Conservation (phyloP, 352 stramenopile genomes). For the Phytophthora foliorum region DNA sequence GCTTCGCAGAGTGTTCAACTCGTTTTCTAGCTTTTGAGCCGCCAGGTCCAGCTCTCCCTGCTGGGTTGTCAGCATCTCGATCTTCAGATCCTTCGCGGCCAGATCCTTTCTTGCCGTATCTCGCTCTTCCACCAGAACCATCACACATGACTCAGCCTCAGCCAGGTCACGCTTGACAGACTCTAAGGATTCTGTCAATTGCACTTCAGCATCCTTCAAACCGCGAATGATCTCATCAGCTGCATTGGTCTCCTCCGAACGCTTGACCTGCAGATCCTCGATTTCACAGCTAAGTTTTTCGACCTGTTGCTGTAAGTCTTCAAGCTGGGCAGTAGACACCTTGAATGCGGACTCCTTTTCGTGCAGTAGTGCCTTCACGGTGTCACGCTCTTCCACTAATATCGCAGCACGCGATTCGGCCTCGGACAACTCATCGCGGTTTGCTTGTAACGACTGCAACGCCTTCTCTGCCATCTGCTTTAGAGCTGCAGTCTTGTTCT, state of each 20-base stretch:
- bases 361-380: conserved; percentile 16
- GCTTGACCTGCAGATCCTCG: conserved; percentile 11
- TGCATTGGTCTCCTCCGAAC: conserved; percentile 19
- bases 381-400: conserved; percentile 36
- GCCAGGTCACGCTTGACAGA: conserved; percentile 33
- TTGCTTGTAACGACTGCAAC: conserved; percentile 39
- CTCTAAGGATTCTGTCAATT: conserved; percentile 26
- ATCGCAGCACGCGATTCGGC: conserved; percentile 29
- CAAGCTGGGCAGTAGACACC: conserved; percentile 17
- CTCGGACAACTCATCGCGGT: conserved; percentile 33
- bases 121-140: conserved; percentile 43
- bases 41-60: conserved; percentile 40
- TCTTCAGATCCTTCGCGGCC: conserved; percentile 43
- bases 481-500: conserved; percentile 38
- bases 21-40: conserved; percentile 40
- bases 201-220: conserved; percentile 25
- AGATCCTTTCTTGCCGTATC: conserved; percentile 43
- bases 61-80: conserved; percentile 44
- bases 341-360: conserved; percentile 32
- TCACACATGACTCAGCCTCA: conserved; percentile 42
- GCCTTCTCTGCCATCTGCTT: conserved; percentile 51
- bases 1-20: conserved; percentile 29
- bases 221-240: conserved; percentile 26
- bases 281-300: conserved; percentile 32
- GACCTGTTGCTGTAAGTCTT: conserved; percentile 34